phyloP scores from a whole-genome alignment of 2,329 filamentous ascomycete genomes.

The Hymenoscyphus albidus region DNA sequence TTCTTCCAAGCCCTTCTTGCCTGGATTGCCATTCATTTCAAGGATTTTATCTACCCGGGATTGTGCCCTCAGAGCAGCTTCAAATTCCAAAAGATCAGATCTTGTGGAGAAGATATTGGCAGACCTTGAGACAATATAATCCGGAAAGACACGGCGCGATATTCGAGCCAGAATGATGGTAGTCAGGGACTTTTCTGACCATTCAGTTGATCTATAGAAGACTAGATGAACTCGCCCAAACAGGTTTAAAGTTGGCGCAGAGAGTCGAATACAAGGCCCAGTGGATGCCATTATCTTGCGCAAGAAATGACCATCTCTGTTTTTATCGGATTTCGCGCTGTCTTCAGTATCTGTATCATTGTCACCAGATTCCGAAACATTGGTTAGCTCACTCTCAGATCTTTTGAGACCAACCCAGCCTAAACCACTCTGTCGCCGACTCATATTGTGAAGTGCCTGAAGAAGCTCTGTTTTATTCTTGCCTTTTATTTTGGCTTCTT shows the following conservation, averaged over 20 bases:
- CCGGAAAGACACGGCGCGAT: conserved; percentile 78
- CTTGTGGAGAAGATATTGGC: conserved; percentile 83
- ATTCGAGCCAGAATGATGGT: conserved; percentile 93
- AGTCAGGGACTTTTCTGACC: conserved; percentile 95
- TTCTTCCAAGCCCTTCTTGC: conserved; percentile 59
- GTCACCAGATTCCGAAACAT: conserved; percentile 49
- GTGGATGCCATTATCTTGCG: conserved; percentile 72
- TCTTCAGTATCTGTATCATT: conserved; percentile 40
- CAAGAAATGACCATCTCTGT: conserved; percentile 70
- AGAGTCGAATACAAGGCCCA: conserved; percentile 81
- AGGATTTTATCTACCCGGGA: conserved; percentile 76
- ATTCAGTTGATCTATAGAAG: conserved; percentile 93
- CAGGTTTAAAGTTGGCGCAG: conserved; percentile 66
- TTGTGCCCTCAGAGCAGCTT: conserved; percentile 78
- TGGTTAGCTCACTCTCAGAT: conserved; percentile 39
- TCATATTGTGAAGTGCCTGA: conserved; percentile 67
- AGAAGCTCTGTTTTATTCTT: conserved; percentile 83
- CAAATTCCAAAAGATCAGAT: conserved; percentile 76
- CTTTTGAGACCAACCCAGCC: conserved; percentile 63
- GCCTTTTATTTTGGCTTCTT: conserved; percentile 80
- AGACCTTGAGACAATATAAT: conserved; percentile 86
- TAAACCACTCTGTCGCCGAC: conserved; percentile 72
- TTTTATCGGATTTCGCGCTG: conserved; percentile 38
- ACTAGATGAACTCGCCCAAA: conserved; percentile 95
- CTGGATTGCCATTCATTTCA: conserved; percentile 71